phyloP scores from a whole-genome alignment of 176 grass and related monocot species.

The Alloteropsis semialata region DNA sequence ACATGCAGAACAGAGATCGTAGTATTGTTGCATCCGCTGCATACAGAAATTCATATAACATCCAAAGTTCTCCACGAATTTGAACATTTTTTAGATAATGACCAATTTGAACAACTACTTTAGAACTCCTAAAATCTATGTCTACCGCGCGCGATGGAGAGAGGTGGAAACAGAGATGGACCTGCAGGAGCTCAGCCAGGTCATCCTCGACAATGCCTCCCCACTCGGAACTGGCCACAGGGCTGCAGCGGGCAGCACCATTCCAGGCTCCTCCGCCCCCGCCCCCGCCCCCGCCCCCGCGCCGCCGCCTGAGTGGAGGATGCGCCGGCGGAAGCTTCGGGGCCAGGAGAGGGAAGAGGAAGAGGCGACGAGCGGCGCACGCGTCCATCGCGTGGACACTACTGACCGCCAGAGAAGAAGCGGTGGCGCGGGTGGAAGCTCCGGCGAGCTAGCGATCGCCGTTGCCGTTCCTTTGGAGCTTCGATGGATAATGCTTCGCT shows the following conservation, averaged over 20 bases:
- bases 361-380: constrained; percentile 14
- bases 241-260: constrained; percentile 21
- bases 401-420: background rate
- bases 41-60: background rate
- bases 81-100: background rate
- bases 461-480: background rate
- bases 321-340: constrained; percentile 5
- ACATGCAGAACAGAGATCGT: background rate
- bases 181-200: constrained; percentile 73
- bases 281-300: background rate
- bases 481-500: constrained; percentile 17
- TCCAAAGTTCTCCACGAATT: background rate
- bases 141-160: background rate
- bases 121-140: background rate
- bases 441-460: background rate
- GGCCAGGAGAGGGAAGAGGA: constrained; percentile 4
- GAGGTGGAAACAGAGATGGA: background rate
- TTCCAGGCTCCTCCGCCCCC: too few species aligned
- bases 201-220: constrained; percentile 71
- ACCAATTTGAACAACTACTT: background rate
- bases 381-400: constrained; percentile 17
- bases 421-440: background rate
- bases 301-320: background rate
- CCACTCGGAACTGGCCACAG: constrained; percentile 16
- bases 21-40: background rate